Conservation (phyloP, 352 stramenopile genomes). For the Globisporangium ultimum region DNA sequence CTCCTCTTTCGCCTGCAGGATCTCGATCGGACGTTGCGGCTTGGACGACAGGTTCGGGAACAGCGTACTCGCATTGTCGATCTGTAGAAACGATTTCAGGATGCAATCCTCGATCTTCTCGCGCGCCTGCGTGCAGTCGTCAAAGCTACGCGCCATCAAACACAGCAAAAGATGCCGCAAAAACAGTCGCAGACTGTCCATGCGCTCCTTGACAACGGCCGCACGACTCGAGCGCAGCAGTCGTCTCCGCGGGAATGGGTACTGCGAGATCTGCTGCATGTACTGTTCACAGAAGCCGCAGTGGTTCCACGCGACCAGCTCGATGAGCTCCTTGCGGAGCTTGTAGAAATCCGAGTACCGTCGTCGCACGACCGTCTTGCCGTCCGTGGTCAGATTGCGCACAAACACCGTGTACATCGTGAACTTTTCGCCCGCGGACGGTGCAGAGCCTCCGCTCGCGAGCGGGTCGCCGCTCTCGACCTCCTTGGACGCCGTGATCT, state of each 20-base stretch:
- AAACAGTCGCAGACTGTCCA: conserved; percentile 79
- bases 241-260: conserved; percentile 74
- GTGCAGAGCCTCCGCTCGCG: neutral
- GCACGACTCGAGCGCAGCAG: conserved; percentile 66
- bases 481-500: conserved; percentile 63
- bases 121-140: conserved; percentile 60
- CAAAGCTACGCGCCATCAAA: conserved; percentile 66
- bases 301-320: conserved; percentile 76
- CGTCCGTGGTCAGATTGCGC: conserved; percentile 62
- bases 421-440: conserved; percentile 44
- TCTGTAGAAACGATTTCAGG: conserved; percentile 72
- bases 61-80: conserved; percentile 53
- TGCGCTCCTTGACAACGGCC: conserved; percentile 79
- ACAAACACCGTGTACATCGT: conserved; percentile 88
- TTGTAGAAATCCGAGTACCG: conserved; percentile 88
- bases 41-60: conserved; percentile 52
- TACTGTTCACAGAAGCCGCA: conserved; percentile 66
- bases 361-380: conserved; percentile 72
- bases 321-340: conserved; percentile 79
- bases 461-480: conserved; percentile 19
- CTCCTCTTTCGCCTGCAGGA: conserved; percentile 68
- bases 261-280: conserved; percentile 62
- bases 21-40: conserved; percentile 47
- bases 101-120: conserved; percentile 71
- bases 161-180: conserved; percentile 72